Evolutionary conservation across 257 asterid species (phyloP), one percentile per base, ranked within the genome.

Genomic region (Fraxinus anomala): DNA sequence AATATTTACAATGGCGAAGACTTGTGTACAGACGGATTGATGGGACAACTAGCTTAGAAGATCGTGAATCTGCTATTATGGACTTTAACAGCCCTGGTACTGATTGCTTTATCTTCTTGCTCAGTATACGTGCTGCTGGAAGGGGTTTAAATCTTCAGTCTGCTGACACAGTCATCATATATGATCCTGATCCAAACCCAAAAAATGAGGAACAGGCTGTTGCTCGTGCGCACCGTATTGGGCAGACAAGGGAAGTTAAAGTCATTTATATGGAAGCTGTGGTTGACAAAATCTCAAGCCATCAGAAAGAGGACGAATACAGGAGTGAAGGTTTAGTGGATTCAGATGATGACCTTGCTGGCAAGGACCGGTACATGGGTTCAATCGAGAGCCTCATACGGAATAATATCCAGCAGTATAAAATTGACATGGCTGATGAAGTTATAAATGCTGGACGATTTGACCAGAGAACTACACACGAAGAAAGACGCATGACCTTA

Each of bases 361-460:
- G 98, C 71, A 94, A 91, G 85, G 99, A 96, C 83, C 92, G 99
- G 19, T 96, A 94, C 80, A 87, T 94, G 84, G 99, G 97, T 80
- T 93, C 98, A 17, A 92, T 96, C 72, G 99, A 96, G 88, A 89
- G 98, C 86, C 92, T 96, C 78, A 96, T 96, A 79, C 90, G 99
- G 83, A 96, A 92, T 33, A 96, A 96, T 81, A 96, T 96, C 80
- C 99, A 96, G 78, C 99, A 96, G 84, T 96, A 96, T 83, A 96
- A 96, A 87, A 96, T 96, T 83, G 99, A 96, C 79, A 96, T 96
- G 99, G 99, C 99, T 71, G 99, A 96, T 89, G 99, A 96, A 82
- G 99, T 96, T 80, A 96, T 96, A 39, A 96, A 96, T 90, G 99
- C 99, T 83, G 99, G 99, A 74, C 89, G 99, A 63, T 96, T 96